Base-by-base conservation (phyloP, 805 yeast genomes). In the Vanderwaltozyma yarrowii region DNA sequence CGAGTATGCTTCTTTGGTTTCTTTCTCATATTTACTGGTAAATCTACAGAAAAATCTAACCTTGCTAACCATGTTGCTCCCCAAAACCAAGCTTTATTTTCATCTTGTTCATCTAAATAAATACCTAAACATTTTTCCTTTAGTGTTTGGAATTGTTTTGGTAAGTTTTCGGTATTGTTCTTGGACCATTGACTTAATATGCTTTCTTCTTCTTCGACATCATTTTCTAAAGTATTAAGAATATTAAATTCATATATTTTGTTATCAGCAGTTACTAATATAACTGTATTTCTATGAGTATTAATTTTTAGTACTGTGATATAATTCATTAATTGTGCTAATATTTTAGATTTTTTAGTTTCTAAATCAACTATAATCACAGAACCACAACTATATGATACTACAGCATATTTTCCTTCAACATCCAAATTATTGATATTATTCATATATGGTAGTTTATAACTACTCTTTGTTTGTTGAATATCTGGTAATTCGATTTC, bases 11-110 rank as follows among this genome's bases (percentile, higher is more conserved):
- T 66, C 45, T 55, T 58, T 12, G 54, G 45, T 27, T 54, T 54
- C 51, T 51, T 60, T 30, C 54, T 44, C 13, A 47, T 56, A 27
- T 45, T 57, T 37, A 69, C 58, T 12, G 84, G 80, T 36, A 78
- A 58, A 50, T 80, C 74, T 37, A 67, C 54, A 8, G 69, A 57
- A 45, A 83, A 60, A 57, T 89, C 89, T 35, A 89, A 70, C 56
- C 73, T 82, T 4, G 80, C 73, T 13, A 88, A 47, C 94, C 95
- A 89, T 36, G 73, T 73, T 16, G 82, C 69, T 2, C 96, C 94
- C 74, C 84, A 87, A n/a, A 86, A 61, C 96, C 96, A 89, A 13
- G 81, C 63, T 39, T 74, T 67, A 25, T 62, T 51, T 1, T 61
- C 46, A 25, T 62, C 59, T 3, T 56, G 52, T 9, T 56, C 58